phyloP scores from a whole-genome alignment of 2,329 filamentous ascomycete species.

The Juglanconis oblonga region DNA sequence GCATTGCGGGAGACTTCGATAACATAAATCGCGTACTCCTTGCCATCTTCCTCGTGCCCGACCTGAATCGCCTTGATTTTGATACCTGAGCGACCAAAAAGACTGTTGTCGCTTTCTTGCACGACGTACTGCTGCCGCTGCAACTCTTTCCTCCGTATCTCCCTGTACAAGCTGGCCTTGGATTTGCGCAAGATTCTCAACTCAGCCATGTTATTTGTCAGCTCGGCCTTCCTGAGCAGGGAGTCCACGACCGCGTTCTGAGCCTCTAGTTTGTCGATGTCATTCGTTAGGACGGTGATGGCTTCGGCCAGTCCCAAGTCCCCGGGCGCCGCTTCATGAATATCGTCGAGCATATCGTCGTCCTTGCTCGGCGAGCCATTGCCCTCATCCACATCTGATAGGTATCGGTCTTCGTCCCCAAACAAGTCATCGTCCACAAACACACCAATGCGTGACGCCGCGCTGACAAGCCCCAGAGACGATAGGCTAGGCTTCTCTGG shows the following conservation, averaged over 20 bases:
- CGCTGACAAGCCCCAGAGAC: constrained; percentile 85
- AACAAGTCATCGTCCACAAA: constrained; percentile 94
- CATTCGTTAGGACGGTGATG: constrained; percentile 79
- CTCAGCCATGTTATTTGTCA: constrained; percentile 96
- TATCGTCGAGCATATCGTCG: constrained; percentile 71
- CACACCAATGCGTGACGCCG: constrained; percentile 82
- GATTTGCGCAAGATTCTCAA: constrained; percentile 89
- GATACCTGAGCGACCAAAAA: constrained; percentile 87
- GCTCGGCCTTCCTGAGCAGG: constrained; percentile 85
- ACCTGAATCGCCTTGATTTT: constrained; percentile 92
- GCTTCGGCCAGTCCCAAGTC: constrained; percentile 92
- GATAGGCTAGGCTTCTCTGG: constrained; percentile 79
- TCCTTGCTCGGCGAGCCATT: constrained; percentile 53
- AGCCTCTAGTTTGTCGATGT: constrained; percentile 83
- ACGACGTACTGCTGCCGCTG: constrained; percentile 96
- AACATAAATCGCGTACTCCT: constrained; percentile 90
- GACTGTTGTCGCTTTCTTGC: constrained; percentile 95
- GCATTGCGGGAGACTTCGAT: constrained; percentile 88
- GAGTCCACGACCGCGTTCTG: constrained; percentile 93
- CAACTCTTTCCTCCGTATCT: constrained; percentile 90
- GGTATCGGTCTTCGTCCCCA: constrained; percentile 79
- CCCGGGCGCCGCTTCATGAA: constrained; percentile 91
- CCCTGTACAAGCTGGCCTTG: constrained; percentile 86
- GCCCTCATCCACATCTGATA: constrained; percentile 83
- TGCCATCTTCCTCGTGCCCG: constrained; percentile 84